Evolutionary conservation across 2,329 filamentous ascomycete genomes (phyloP).

Genomic region (Aureobasidium sp.): DNA sequence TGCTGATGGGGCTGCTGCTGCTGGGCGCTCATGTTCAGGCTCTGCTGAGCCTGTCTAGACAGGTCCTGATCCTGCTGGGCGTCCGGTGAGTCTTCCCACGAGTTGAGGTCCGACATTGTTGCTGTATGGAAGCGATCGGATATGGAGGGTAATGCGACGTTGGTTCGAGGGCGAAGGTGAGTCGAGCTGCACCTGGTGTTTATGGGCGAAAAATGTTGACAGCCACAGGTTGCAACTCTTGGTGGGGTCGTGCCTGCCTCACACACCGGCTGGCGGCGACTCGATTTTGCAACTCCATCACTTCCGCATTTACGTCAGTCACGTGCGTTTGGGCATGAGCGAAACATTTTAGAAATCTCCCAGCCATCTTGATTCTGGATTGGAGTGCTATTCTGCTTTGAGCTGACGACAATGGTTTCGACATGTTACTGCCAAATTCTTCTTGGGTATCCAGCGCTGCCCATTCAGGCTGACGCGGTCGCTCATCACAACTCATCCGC

Average conservation of each 20-base stretch:
- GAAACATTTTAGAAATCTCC: background rate
- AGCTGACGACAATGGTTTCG: background rate
- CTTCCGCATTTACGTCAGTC: slow-evolving; percentile 2
- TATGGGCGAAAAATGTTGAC: background rate
- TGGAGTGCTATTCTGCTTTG: background rate
- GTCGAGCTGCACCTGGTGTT: background rate
- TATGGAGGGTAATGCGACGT: background rate
- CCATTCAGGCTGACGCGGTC: background rate
- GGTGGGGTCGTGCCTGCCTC: background rate
- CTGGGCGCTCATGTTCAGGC: slow-evolving; percentile 25
- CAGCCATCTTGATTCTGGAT: background rate
- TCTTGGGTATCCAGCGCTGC: background rate
- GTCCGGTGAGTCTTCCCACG: slow-evolving; percentile 68
- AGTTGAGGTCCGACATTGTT: slow-evolving; percentile 80
- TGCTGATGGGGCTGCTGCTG: slow-evolving; percentile 1
- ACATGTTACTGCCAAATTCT: background rate
- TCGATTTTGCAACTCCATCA: background rate
- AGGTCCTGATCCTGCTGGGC: slow-evolving; percentile 34
- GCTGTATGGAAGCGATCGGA: background rate
- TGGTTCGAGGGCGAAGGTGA: background rate
- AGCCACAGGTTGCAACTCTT: background rate
- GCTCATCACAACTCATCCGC: slow-evolving; percentile 33
- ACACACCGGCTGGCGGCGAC: slow-evolving; percentile 3
- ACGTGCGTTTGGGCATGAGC: slow-evolving; percentile 6
- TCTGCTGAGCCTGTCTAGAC: slow-evolving; percentile 32